A percentile compares a stretch with the other conserved stretches of the same genome.
Evolutionary conservation across 208 protist species (phyloP).

Genomic region (Acanthamoeba quina): DNA sequence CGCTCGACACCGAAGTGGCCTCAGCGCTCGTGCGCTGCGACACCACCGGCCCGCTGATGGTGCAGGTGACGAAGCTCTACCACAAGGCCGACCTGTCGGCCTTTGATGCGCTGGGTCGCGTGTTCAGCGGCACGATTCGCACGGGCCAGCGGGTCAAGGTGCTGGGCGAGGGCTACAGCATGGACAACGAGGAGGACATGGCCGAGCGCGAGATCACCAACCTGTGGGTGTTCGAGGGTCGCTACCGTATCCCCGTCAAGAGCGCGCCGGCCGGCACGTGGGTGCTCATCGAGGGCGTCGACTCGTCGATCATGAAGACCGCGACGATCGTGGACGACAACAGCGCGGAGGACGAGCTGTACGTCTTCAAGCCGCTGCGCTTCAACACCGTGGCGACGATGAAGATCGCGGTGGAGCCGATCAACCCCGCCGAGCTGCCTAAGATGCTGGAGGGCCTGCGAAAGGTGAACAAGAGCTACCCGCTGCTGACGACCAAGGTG

Average conservation of each 20-base stretch:
- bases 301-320: slow-evolving; percentile 92
- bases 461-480: slow-evolving; percentile 93
- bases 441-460: slow-evolving; percentile 96
- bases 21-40: slow-evolving; percentile 85
- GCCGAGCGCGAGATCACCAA: slow-evolving; percentile 74
- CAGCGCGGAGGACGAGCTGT: slow-evolving; percentile 44
- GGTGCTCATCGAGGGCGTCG: slow-evolving; percentile 94
- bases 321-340: slow-evolving; percentile 87
- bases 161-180: slow-evolving; percentile 93
- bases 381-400: slow-evolving; percentile 91
- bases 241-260: slow-evolving; percentile 90
- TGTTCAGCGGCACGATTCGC: slow-evolving; percentile 91
- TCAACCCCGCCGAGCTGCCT: slow-evolving; percentile 95
- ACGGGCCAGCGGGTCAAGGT: slow-evolving; percentile 88
- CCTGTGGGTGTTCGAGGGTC: slow-evolving; percentile 83
- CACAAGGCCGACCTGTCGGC: slow-evolving; percentile 67
- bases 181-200: slow-evolving; percentile 91
- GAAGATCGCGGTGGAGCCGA: slow-evolving; percentile 97
- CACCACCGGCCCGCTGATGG: slow-evolving; percentile 87
- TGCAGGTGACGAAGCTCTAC: slow-evolving; percentile 92
- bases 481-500: slow-evolving; percentile 85
- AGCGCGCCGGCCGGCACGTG: slow-evolving; percentile 89
- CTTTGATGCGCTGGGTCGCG: slow-evolving; percentile 92
- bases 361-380: slow-evolving; percentile 90
- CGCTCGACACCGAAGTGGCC: slow-evolving; percentile 80